A percentile compares a stretch with the other conserved stretches of the same genome.
Conservation (phyloP, 768 basidiomycete genomes). For the Tricholoma flavovirens region DNA sequence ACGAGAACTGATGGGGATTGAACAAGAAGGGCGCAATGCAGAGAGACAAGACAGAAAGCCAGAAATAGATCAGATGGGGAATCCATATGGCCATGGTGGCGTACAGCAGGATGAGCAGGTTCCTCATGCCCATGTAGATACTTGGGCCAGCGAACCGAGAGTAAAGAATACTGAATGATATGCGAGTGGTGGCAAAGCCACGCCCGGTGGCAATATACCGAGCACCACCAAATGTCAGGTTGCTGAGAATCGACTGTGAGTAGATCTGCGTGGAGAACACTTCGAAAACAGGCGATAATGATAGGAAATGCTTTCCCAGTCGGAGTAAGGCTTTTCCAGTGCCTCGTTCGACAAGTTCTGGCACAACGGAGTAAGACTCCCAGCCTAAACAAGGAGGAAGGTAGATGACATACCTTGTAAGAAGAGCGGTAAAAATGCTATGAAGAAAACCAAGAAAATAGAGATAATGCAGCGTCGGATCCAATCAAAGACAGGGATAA, state of each 20-base stretch:
- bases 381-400: neutral
- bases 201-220: slow-evolving; percentile 99
- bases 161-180: slow-evolving; percentile 94
- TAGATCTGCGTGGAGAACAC: slow-evolving; percentile 99
- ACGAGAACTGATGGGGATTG: slow-evolving; percentile 99
- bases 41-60: slow-evolving; percentile 92
- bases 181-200: slow-evolving; percentile 96
- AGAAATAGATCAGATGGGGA: slow-evolving; percentile 96
- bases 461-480: slow-evolving; percentile 94
- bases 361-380: slow-evolving; percentile 5
- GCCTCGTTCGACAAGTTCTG: slow-evolving; percentile 94
- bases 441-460: slow-evolving; percentile 98
- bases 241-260: slow-evolving; percentile 93
- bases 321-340: slow-evolving; percentile 93
- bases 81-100: slow-evolving; percentile 90
- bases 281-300: slow-evolving; percentile 95
- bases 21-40: slow-evolving; percentile 97
- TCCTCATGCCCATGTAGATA: slow-evolving; percentile 98
- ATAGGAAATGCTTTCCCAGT: slow-evolving; percentile 94
- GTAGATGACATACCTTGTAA: slow-evolving; percentile 68
- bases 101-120: slow-evolving; percentile 84
- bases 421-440: slow-evolving; percentile 94
- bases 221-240: slow-evolving; percentile 96
- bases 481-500: slow-evolving; percentile 97
- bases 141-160: slow-evolving; percentile 99